phyloP scores from a whole-genome alignment of 306 rosid species.

The Corylus heterophylla region DNA sequence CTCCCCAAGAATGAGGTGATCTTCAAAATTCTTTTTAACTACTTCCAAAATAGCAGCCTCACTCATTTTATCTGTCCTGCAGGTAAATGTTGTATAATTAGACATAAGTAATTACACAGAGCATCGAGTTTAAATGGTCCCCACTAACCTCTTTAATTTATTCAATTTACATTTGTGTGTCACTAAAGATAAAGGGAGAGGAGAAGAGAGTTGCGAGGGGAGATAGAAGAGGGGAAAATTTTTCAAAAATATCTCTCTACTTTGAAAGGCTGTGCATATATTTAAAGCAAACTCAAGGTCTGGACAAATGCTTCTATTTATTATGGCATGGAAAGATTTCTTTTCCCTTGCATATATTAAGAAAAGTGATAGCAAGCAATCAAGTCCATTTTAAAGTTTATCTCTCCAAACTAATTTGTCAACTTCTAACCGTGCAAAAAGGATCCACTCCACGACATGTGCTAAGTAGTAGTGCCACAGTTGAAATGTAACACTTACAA shows the following conservation, averaged over 20 bases:
- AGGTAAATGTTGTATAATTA: conserved; percentile 24
- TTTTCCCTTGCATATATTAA: background rate
- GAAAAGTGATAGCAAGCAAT: background rate
- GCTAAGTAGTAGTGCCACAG: background rate
- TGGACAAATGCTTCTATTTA: background rate
- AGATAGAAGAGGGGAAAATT: background rate
- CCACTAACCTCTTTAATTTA: background rate
- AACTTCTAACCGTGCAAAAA: background rate
- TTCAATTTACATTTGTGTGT: background rate
- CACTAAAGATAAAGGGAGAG: background rate
- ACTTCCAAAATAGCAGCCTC: conserved; percentile 84
- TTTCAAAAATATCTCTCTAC: background rate
- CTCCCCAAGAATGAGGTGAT: conserved; percentile 95
- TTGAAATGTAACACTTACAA: background rate
- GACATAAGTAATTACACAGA: background rate
- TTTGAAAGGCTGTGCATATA: background rate
- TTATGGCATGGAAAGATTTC: background rate
- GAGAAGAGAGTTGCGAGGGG: background rate
- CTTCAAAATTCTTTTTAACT: conserved; percentile 64
- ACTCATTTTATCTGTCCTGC: conserved; percentile 95
- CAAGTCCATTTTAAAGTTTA: background rate
- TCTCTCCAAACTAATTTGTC: background rate
- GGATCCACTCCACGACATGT: background rate
- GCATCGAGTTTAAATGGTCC: background rate
- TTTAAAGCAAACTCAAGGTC: background rate